These are phyloP conservation scores for Termitomyces heimii DNA, from an alignment of 768 basidiomycete genomes.

Conservation along the genomic window DNA sequence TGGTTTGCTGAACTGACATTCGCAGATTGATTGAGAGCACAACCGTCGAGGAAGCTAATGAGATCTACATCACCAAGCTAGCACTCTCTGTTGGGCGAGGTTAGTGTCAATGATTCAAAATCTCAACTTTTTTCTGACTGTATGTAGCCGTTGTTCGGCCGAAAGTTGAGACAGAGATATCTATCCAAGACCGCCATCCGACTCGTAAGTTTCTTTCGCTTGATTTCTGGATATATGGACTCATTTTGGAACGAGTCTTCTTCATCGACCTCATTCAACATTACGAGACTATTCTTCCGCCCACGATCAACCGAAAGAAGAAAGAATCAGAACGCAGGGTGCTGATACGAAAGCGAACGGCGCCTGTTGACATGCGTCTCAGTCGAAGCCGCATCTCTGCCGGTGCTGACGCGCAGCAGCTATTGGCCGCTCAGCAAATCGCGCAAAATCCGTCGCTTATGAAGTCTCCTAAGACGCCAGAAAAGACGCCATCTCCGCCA, in stretches of 20 bases:
- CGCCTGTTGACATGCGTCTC: conserved; percentile 83
- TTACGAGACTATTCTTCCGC: conserved; percentile 70
- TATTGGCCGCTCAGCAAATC: conserved; percentile 65
- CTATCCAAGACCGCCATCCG: conserved; percentile 89
- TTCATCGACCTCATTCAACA: conserved; percentile 82
- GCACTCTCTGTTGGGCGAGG: conserved; percentile 83
- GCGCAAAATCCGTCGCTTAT: conserved; percentile 46
- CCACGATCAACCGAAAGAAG: conserved; percentile 79
- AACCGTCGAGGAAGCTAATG: conserved; percentile 61
- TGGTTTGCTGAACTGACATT: not conserved
- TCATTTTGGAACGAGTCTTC: conserved; percentile 42
- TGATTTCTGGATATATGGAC: not conserved
- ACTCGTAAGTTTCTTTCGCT: conserved; percentile 41
- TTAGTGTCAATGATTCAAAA: conserved; percentile 31
- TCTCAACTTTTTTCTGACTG: not conserved
- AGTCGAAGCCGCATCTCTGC: conserved; percentile 72
- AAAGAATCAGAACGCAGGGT: conserved; percentile 82
- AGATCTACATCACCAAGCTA: conserved; percentile 82
- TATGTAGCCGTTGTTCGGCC: conserved; percentile 72
- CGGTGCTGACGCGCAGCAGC: conserved; percentile 62
- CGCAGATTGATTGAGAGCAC: conserved; percentile 67
- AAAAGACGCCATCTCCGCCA: conserved; percentile 23
- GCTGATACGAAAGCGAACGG: conserved; percentile 81
- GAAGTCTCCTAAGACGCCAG: conserved; percentile 28
- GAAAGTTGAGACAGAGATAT: conserved; percentile 72